These are phyloP conservation scores for Monosporascus sp. DNA, from an alignment of 2,329 filamentous ascomycete species.

Conservation along the genomic window DNA sequence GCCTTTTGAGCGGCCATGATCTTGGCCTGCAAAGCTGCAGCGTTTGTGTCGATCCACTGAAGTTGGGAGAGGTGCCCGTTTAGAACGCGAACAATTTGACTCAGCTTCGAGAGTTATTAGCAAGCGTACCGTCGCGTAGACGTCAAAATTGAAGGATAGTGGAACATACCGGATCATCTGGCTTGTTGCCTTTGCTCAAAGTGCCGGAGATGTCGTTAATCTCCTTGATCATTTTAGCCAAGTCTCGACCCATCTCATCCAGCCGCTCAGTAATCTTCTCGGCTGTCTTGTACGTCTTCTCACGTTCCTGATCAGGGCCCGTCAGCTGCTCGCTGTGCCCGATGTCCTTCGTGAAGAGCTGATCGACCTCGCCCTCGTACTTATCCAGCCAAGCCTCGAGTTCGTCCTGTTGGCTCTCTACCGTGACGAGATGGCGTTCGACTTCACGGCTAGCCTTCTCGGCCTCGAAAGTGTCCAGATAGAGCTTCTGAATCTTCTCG, in stretches of 20 bases:
- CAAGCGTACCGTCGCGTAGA: constrained; percentile 6
- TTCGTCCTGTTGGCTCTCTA: constrained; percentile 91
- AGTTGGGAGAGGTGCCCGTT: constrained; percentile 89
- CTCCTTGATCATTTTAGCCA: constrained; percentile 95
- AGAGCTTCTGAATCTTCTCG: constrained; percentile 90
- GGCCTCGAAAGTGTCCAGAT: constrained; percentile 86
- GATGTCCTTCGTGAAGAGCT: constrained; percentile 75
- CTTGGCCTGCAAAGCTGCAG: constrained; percentile 74
- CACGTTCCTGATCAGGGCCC: constrained; percentile 90
- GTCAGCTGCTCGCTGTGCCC: constrained; percentile 71
- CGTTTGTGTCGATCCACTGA: constrained; percentile 87
- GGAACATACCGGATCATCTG: constrained; percentile 73
- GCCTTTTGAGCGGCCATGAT: constrained; percentile 78
- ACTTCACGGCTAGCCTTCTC: constrained; percentile 91
- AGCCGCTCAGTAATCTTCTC: constrained; percentile 88
- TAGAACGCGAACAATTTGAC: constrained; percentile 90
- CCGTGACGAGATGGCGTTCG: constrained; percentile 80
- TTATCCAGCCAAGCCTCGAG: constrained; percentile 81
- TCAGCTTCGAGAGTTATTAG: constrained; percentile 53
- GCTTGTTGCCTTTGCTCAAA: constrained; percentile 82
- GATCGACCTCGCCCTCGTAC: constrained; percentile 88
- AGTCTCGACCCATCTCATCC: constrained; percentile 88
- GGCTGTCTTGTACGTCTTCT: constrained; percentile 91
- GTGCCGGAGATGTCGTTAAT: constrained; percentile 91
- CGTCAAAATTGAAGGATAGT: constrained; percentile 18